Evolutionary conservation across 2,329 filamentous ascomycete species (phyloP).

Genomic region (Coniochaeta pulveracea): DNA sequence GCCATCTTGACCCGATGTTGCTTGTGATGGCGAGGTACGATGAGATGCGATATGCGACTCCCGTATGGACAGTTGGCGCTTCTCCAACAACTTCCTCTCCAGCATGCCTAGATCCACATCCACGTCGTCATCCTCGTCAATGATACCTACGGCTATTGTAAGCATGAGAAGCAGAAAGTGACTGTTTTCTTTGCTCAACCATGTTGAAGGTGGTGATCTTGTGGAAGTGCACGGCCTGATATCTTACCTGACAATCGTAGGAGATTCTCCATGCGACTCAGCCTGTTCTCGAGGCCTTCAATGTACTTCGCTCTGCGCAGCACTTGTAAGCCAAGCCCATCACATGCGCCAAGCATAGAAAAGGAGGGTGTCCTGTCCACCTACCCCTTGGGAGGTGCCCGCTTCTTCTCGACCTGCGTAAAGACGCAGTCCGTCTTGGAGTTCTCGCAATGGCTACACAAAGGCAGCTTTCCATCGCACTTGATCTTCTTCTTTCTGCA

Average conservation of each 20-base stretch:
- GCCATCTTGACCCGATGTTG: constrained; percentile 30
- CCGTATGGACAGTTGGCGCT: constrained; percentile 38
- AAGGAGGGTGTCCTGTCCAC: constrained; percentile 14
- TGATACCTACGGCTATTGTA: constrained; percentile 44
- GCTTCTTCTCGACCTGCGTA: constrained; percentile 97
- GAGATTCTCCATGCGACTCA: constrained; percentile 92
- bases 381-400: constrained; percentile 92
- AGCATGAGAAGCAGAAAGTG: constrained; percentile 14
- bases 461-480: constrained; percentile 90
- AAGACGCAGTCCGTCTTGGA: constrained; percentile 98
- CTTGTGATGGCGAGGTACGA: constrained; percentile 39
- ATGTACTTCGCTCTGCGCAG: constrained; percentile 80
- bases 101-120: constrained; percentile 80
- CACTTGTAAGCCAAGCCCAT: constrained; percentile 6
- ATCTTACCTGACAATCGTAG: constrained; percentile 63
- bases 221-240: too few relatives aligned
- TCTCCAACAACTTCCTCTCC: constrained; percentile 62
- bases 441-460: constrained; percentile 92
- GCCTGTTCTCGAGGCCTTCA: constrained; percentile 85
- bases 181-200: too few relatives aligned
- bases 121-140: constrained; percentile 76
- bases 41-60: constrained; percentile 36
- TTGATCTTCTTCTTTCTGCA: constrained; percentile 97
- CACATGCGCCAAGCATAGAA: constrained; percentile 5
- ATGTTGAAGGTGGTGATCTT: too few relatives aligned